Percentiles rank a stretch among this genome's conserved stretches.
Evolutionary conservation across 495 filamentous ascomycete species (phyloP).

Genomic region (Thozetella sp.): DNA sequence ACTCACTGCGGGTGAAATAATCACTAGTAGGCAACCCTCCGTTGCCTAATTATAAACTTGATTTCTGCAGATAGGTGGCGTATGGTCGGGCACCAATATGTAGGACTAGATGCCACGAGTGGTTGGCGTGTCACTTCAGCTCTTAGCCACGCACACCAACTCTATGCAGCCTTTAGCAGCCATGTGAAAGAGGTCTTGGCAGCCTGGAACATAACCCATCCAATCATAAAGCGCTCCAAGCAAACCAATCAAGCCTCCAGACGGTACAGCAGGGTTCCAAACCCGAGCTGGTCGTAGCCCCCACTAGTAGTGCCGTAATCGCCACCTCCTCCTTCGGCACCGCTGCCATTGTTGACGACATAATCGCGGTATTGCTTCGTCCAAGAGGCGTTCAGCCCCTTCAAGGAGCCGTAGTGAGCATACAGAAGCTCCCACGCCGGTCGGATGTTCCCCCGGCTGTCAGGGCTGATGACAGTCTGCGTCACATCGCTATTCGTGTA

Average conservation of each 20-base stretch:
- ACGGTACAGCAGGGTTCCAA: slow-evolving; percentile 33
- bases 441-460: slow-evolving; percentile 27
- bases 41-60: too few species aligned
- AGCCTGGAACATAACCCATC: too few species aligned
- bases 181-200: too few species aligned
- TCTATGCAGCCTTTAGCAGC: too few species aligned
- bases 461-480: slow-evolving; percentile 29
- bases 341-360: slow-evolving; percentile 22
- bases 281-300: slow-evolving; percentile 37
- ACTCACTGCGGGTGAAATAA: too few species aligned
- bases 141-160: too few species aligned
- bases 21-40: too few species aligned
- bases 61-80: too few species aligned
- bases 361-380: slow-evolving; percentile 31
- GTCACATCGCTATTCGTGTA: slow-evolving; percentile 36
- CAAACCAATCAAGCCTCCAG: slow-evolving; percentile 1
- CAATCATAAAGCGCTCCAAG: too few species aligned
- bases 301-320: slow-evolving; percentile 33
- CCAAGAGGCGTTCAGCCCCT: slow-evolving; percentile 32
- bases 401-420: slow-evolving; percentile 35
- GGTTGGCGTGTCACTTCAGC: too few species aligned
- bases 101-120: too few species aligned
- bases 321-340: slow-evolving; percentile 35
- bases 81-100: too few species aligned
- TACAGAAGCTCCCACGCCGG: slow-evolving; percentile 43